Evolutionary conservation across 768 basidiomycete species (phyloP), one percentile per base, ranked within the genome.

Genomic region (Kwoniella mangroviensis): DNA sequence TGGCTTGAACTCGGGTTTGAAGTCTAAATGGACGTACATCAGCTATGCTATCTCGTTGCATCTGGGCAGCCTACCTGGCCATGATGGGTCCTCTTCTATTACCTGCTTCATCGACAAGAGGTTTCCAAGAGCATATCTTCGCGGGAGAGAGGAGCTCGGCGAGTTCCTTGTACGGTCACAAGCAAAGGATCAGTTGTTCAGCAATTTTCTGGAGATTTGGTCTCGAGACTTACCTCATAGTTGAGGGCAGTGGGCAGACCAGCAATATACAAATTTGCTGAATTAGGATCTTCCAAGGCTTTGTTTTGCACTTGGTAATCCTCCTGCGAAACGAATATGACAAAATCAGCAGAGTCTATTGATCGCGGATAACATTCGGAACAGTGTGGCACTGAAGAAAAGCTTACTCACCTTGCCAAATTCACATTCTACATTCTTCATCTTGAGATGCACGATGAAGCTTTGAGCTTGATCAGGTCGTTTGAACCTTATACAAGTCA

Each of bases 281-380:
- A 79, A 24, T 67, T 61, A 1, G 67, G 69, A 67, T 79, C 75
- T 64, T 79, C 77, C 22, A 68, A 67, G 19, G 74, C 65, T 53
- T 74, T 73, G 54, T 70, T 73, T 45, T 79, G 73, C 22, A 72
- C 72, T 58, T 79, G 73, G 53, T 69, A 79, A 61, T 79, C 75
- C 55, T 79, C 77, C 77, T 79, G 34, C n/a, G 45, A 53, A 21
- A 5, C 34, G 9, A 6, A 7, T 34, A 34, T 6, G 40, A 3
- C 3, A 41, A 34, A 24, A 9, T 26, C 17, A 41, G 15, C 34
- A 67, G 52, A 70, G 70, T 57, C 21, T 24, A 63, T 7, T 53
- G 34, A 52, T 7, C n/a, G 9, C 15, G 22, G 40, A 58, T 41
- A 5, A 43, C 10, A 9, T 34, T 5, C 21, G 56, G 10, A 11